Percentiles rank a stretch among this genome's conserved stretches.
Conservation (phyloP, 2,329 filamentous ascomycete genomes). For the Harringtonia lauricola region DNA sequence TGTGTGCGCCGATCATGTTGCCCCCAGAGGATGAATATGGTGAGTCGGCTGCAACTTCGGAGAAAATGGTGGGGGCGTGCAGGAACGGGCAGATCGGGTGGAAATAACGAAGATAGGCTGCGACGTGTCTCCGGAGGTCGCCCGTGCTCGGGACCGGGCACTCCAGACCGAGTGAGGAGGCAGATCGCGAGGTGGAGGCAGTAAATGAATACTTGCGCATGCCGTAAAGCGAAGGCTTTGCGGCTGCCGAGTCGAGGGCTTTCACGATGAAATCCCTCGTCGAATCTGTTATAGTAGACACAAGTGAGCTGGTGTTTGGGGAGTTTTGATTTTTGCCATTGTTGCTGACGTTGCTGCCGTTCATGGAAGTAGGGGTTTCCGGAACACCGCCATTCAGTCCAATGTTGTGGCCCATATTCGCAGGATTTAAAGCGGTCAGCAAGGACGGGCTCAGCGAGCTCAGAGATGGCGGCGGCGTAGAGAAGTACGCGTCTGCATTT, state of each 20-base stretch:
- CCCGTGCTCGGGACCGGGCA: constrained; percentile 61
- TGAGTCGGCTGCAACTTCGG: constrained; percentile 49
- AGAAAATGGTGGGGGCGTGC: constrained; percentile 82
- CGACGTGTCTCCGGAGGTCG: constrained; percentile 83
- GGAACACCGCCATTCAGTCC: constrained; percentile 50
- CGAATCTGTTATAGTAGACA: constrained; percentile 54
- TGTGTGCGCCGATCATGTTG: constrained; percentile 38
- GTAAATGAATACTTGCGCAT: constrained; percentile 55
- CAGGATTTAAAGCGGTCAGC: constrained; percentile 51
- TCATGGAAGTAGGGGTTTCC: constrained; percentile 63
- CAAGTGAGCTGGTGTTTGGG: constrained; percentile 32
- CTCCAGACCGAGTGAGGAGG: constrained; percentile 38
- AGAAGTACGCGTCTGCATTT: constrained; percentile 61
- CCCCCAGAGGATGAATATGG: constrained; percentile 27
- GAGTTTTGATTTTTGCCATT: constrained; percentile 36
- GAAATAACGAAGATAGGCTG: constrained; percentile 82
- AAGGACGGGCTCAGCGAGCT: constrained; percentile 62
- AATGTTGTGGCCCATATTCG: constrained; percentile 54
- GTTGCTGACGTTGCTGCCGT: constrained; percentile 34
- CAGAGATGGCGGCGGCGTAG: constrained; percentile 65
- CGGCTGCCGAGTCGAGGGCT: constrained; percentile 33
- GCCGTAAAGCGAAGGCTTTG: constrained; percentile 43
- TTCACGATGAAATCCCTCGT: constrained; percentile 51
- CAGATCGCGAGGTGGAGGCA: constrained; percentile 40
- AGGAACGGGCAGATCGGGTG: constrained; percentile 93